Evolutionary conservation across 768 basidiomycete species (phyloP).

Genomic region (Mycena albidolilacea): DNA sequence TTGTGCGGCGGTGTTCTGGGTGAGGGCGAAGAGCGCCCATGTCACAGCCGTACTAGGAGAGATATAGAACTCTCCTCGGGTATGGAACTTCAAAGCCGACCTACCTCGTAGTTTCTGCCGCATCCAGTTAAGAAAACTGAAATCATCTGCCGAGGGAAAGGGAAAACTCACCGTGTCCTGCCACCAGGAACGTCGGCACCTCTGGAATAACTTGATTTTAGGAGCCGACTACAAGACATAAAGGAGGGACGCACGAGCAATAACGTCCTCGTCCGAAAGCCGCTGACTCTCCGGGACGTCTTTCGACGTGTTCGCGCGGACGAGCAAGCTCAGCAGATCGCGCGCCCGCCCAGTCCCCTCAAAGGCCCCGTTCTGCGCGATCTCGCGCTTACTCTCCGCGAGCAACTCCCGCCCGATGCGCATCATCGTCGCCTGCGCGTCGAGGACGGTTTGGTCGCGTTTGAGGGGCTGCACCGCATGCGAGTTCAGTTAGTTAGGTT

Average conservation of each 20-base stretch:
- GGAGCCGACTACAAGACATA: too few species aligned
- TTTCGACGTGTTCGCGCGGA: conserved; percentile 75
- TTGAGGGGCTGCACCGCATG: conserved; percentile 40
- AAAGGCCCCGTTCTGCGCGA: conserved; percentile 47
- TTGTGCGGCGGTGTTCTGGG: conserved; percentile 8
- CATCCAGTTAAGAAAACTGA: background rate
- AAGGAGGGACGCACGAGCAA: conserved; percentile 58
- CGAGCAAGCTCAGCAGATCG: conserved; percentile 72
- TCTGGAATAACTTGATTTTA: background rate
- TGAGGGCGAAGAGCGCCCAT: conserved; percentile 20
- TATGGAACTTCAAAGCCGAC: background rate
- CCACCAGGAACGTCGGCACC: conserved; percentile 66
- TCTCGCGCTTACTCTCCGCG: conserved; percentile 61
- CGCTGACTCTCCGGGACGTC: conserved; percentile 68
- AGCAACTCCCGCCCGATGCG: conserved; percentile 67
- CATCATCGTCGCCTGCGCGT: conserved; percentile 55
- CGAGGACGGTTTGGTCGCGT: conserved; percentile 37
- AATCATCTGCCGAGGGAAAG: background rate
- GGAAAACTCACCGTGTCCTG: conserved; percentile 56
- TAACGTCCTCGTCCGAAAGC: conserved; percentile 74
- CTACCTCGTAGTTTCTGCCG: conserved; percentile 65
- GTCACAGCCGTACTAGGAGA: conserved; percentile 21
- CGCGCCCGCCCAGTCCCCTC: conserved; percentile 47
- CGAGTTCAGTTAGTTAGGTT: conserved; percentile 37
- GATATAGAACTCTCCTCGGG: background rate